Evolutionary conservation across 148 eudicot genomes (phyloP).

Genomic region (Tetragonia tetragonoides): DNA sequence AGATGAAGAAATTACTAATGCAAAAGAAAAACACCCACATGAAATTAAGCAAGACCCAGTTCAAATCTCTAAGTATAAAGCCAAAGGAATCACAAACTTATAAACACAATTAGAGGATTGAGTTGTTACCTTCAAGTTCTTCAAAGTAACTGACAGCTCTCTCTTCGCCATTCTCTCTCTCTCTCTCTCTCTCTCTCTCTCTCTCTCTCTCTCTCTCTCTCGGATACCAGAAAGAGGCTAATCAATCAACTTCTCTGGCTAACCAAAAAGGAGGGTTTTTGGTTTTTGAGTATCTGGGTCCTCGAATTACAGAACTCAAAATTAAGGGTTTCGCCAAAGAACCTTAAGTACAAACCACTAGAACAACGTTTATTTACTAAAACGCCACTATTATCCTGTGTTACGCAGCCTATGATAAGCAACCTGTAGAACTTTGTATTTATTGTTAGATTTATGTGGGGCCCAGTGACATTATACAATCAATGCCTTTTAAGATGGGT

Average conservation of each 20-base stretch:
- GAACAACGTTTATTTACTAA: conserved; percentile 16
- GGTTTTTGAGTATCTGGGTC: conserved; percentile 8
- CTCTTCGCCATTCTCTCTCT: conserved; percentile 56
- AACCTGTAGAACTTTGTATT: background rate
- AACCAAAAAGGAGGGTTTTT: background rate
- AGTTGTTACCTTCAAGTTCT: conserved; percentile 69
- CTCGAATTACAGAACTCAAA: background rate
- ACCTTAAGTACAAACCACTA: background rate
- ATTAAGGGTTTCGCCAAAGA: background rate
- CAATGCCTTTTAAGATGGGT: background rate
- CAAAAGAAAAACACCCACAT: conserved; percentile 15
- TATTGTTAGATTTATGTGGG: background rate
- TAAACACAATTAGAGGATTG: conserved; percentile 6
- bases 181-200: background rate
- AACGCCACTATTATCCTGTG: conserved; percentile 8
- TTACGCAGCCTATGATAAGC: background rate
- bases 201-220: conserved; percentile 14
- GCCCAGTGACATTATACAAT: background rate
- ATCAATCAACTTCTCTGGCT: conserved; percentile 7
- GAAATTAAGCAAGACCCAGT: conserved; percentile 23
- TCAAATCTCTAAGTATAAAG: conserved; percentile 15
- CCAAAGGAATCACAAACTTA: conserved; percentile 1
- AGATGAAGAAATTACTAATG: conserved; percentile 8
- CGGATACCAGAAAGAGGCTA: background rate
- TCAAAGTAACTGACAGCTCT: conserved; percentile 68